These are phyloP conservation scores for Russula lepida DNA, from an alignment of 768 basidiomycete species.

Conservation along the genomic window DNA sequence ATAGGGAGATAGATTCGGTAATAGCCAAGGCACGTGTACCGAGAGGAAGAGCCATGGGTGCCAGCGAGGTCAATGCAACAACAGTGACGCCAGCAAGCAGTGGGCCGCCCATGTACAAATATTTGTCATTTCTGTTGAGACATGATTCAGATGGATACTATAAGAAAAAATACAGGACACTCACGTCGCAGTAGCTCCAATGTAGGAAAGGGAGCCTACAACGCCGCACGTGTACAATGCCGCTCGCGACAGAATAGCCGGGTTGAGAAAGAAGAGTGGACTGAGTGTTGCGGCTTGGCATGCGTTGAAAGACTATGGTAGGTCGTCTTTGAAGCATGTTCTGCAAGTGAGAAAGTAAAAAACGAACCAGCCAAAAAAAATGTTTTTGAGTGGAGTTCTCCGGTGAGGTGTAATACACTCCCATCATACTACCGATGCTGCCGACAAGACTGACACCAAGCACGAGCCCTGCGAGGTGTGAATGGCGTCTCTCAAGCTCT, in stretches of 20 bases:
- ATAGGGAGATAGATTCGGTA: conserved; percentile 70
- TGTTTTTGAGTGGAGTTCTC: conserved; percentile 73
- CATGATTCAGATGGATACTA: neutral
- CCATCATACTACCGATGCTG: conserved; percentile 80
- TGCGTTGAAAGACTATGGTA: conserved; percentile 63
- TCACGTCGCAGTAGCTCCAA: conserved; percentile 80
- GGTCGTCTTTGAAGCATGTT: neutral
- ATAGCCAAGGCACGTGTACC: conserved; percentile 70
- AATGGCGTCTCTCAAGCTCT: neutral
- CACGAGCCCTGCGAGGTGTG: conserved; percentile 50
- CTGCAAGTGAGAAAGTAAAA: neutral
- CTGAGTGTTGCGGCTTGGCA: conserved; percentile 82
- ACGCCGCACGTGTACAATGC: conserved; percentile 83
- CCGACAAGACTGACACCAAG: conserved; percentile 74
- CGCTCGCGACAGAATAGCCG: conserved; percentile 77
- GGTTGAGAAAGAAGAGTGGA: conserved; percentile 83
- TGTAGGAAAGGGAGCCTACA: conserved; percentile 78
- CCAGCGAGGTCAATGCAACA: conserved; percentile 77
- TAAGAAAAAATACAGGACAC: conserved; percentile 15
- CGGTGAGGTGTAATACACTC: conserved; percentile 67
- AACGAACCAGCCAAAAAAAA: conserved; percentile 66
- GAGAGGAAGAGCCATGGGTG: conserved; percentile 83
- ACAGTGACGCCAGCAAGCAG: conserved; percentile 85
- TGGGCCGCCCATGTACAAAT: conserved; percentile 79
- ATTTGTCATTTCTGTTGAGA: conserved; percentile 56